Evolutionary conservation across 2,329 filamentous ascomycete species (phyloP).

Genomic region (Pezicula radicicola): DNA sequence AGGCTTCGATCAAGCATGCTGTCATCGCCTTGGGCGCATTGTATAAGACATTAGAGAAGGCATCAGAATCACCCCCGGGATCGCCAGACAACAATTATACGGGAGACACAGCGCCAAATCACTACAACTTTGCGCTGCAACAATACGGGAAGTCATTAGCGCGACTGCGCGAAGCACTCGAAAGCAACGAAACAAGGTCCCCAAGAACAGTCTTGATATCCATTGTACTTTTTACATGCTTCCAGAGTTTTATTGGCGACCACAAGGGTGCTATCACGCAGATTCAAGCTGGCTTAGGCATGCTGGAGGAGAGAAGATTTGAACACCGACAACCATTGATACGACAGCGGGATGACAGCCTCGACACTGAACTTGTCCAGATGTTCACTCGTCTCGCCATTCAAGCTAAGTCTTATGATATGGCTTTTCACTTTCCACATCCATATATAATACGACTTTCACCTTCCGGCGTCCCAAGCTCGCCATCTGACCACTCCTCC

Average conservation of each 20-base stretch:
- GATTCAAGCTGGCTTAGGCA: slow-evolving; percentile 54
- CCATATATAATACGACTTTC: slow-evolving; percentile 56
- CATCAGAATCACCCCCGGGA: slow-evolving; percentile 43
- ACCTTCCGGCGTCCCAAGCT: slow-evolving; percentile 28
- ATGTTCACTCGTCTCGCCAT: slow-evolving; percentile 63
- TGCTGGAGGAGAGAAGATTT: slow-evolving; percentile 50
- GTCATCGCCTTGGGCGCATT: slow-evolving; percentile 64
- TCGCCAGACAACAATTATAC: slow-evolving; percentile 20
- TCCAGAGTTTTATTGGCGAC: slow-evolving; percentile 64
- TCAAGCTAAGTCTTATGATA: slow-evolving; percentile 65
- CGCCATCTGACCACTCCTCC: slow-evolving; percentile 34
- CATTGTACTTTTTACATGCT: slow-evolving; percentile 63
- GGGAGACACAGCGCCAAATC: slow-evolving; percentile 41
- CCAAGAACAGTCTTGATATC: slow-evolving; percentile 59
- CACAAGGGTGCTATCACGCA: slow-evolving; percentile 59
- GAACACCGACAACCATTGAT: slow-evolving; percentile 35
- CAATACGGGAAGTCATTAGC: slow-evolving; percentile 57
- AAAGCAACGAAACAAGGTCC: slow-evolving; percentile 38
- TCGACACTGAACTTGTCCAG: slow-evolving; percentile 52
- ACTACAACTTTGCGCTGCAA: slow-evolving; percentile 58
- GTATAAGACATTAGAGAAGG: slow-evolving; percentile 63
- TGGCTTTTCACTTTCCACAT: slow-evolving; percentile 65
- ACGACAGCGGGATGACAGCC: slow-evolving; percentile 14
- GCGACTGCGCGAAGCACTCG: slow-evolving; percentile 42
- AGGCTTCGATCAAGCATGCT: slow-evolving; percentile 60